phyloP scores from a whole-genome alignment of 2,329 filamentous ascomycete species.

The Aspergillus sp. region DNA sequence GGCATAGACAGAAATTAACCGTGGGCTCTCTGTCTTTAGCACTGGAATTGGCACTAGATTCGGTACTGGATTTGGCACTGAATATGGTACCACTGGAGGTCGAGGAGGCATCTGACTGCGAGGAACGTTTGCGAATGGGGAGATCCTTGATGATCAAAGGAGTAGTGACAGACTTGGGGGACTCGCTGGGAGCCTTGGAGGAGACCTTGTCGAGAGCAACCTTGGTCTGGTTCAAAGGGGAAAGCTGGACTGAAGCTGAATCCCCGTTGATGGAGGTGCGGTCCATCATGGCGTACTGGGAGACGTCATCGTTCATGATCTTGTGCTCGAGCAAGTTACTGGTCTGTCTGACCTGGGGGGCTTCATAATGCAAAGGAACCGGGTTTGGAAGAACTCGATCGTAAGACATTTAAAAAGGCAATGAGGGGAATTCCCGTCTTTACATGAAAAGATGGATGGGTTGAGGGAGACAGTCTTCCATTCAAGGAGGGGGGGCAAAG shows the following conservation, averaged over 20 bases:
- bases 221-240: conserved; percentile 20
- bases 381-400: conserved; percentile 44
- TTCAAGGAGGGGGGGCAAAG: not conserved
- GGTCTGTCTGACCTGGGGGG: conserved; percentile 26
- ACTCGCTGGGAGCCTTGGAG: conserved; percentile 8
- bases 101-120: conserved; percentile 17
- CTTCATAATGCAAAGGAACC: conserved; percentile 37
- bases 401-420: conserved; percentile 40
- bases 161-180: conserved; percentile 11
- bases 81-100: conserved; percentile 14
- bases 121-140: conserved; percentile 20
- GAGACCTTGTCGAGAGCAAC: conserved; percentile 16
- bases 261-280: not conserved
- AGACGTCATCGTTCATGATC: conserved; percentile 33
- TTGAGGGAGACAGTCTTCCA: not conserved
- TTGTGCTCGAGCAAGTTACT: conserved; percentile 38
- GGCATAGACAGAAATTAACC: conserved; percentile 62
- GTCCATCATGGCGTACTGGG: conserved; percentile 14
- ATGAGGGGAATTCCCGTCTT: conserved; percentile 1
- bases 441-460: not conserved
- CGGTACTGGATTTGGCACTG: conserved; percentile 16
- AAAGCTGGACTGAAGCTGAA: conserved; percentile 21
- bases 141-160: conserved; percentile 17
- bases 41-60: conserved; percentile 16
- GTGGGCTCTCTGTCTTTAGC: conserved; percentile 41